These are phyloP conservation scores for Purpureocillium takamizusanense DNA, from an alignment of 2,329 filamentous ascomycete species.

Conservation along the genomic window DNA sequence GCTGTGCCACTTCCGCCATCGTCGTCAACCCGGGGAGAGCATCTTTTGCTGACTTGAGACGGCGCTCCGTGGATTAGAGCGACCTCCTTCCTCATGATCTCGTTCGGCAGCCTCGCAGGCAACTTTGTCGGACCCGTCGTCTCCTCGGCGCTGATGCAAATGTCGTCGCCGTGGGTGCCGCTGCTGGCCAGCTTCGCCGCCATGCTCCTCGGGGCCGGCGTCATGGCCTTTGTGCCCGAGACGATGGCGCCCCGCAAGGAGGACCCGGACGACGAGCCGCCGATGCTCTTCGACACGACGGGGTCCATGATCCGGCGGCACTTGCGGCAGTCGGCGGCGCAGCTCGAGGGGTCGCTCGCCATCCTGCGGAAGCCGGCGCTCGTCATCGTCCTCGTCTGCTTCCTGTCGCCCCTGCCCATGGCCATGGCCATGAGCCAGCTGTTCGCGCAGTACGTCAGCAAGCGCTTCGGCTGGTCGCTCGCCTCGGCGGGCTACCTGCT, in stretches of 20 bases:
- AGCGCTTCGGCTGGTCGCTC: conserved; percentile 13
- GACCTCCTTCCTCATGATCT: conserved; percentile 3
- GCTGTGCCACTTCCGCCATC: no score
- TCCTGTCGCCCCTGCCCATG: conserved; percentile 9
- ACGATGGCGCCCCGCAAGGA: conserved; percentile 2
- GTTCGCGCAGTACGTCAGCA: conserved; percentile 16
- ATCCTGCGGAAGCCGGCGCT: conserved; percentile 4
- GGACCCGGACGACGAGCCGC: neutral
- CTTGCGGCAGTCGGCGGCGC: neutral
- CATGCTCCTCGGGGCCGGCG: neutral
- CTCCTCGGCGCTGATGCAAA: conserved; percentile 6
- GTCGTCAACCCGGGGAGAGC: no score
- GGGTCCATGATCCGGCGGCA: neutral
- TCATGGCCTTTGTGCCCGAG: conserved; percentile 5
- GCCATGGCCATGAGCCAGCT: conserved; percentile 8
- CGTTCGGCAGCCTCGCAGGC: conserved; percentile 4
- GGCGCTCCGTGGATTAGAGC: no score
- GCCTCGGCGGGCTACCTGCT: conserved; percentile 14
- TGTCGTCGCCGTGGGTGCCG: conserved; percentile 5
- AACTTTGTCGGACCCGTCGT: conserved; percentile 3
- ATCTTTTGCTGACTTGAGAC: no score
- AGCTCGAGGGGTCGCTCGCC: conserved; percentile 1
- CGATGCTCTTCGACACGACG: neutral
- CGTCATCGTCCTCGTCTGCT: conserved; percentile 6
- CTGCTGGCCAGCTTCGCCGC: conserved; percentile 3